Base-by-base conservation (phyloP, 2,329 filamentous ascomycete genomes). In the Tolypocladium cylindrosporum region DNA sequence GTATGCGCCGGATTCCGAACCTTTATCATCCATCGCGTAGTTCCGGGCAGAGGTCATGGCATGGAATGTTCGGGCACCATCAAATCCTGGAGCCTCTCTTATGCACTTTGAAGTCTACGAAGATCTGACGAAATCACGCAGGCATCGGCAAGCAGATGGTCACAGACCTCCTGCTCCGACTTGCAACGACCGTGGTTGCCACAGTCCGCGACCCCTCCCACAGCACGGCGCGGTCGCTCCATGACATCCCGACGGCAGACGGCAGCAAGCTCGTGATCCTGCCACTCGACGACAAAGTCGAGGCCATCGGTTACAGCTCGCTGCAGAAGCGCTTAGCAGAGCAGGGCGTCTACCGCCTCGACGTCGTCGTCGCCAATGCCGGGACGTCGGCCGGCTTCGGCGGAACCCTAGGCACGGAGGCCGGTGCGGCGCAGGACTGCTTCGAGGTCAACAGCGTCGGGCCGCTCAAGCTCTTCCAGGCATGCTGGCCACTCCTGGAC, bases 351-450 rank as follows among this genome's bases (percentile, higher is more conserved):
- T 31, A 31, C 27, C 27, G 27, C 4, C 27, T 37, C 36, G 36
- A 37, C 36, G 2, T 31, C 27, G 27, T 31, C 5, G 75, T 85
- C 57, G 76, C 80, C 56, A 84, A 83, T 64, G 79, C 80, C 7
- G 62, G 57, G n/a, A 37, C 42, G 10, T n/a, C 42, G 3, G n/a
- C 34, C n/a, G 40, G n/a, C 27, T 59, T 55, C 51, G 31, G 19
- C 27, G 34, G 16, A 13, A 55, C 59, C 11, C 55, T 61, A 4
- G 37, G 56, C 21, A 60, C 60, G 4, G 27, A 57, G 7, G 37
- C 55, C 14, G 55, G 58, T 4, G 36, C 31, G 7, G 59, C 58
- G 21, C 55, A 56, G 21, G 27, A 48, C 19, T 61, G 60, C 48
- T 58, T 59, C 43, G 55, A 61, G 19, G 54, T 58, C 57, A 63